Conservation (phyloP, 2,329 filamentous ascomycete species). For the Aspergillus oerlinghausenensis region DNA sequence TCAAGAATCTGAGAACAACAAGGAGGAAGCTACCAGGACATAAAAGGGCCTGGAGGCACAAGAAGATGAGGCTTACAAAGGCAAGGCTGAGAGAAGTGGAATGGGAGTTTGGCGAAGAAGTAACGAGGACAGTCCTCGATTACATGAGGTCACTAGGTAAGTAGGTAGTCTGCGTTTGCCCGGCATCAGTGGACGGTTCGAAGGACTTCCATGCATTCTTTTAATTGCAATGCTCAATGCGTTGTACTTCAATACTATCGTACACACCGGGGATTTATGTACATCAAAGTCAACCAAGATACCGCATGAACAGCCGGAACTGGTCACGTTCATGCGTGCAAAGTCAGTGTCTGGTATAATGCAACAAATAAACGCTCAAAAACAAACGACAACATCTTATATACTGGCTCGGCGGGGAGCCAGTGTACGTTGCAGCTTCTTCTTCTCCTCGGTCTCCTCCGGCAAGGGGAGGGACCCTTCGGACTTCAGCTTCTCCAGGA, state of each 20-base stretch:
- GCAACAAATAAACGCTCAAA: not conserved
- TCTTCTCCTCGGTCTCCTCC: conserved; percentile 72
- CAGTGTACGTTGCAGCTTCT: conserved; percentile 71
- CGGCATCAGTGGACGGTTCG: no score
- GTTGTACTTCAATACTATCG: not conserved
- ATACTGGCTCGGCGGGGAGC: conserved; percentile 76
- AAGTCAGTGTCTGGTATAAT: not conserved
- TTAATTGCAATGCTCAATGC: not conserved
- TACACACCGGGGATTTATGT: not conserved
- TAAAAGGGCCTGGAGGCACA: no score
- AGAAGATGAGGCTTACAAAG: no score
- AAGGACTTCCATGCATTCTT: not conserved
- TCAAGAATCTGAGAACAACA: no score
- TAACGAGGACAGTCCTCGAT: no score
- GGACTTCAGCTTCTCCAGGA: conserved; percentile 68
- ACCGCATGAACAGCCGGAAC: not conserved
- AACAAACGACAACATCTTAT: conserved; percentile 5
- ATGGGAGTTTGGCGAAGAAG: no score
- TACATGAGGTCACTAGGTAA: no score
- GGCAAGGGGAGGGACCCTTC: conserved; percentile 69
- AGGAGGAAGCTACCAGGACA: no score
- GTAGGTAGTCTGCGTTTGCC: no score
- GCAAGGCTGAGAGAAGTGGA: no score
- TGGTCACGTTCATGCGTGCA: not conserved
- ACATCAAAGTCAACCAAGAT: not conserved